Evolutionary conservation across 768 basidiomycete species (phyloP).

Genomic region (Galerina marginata): DNA sequence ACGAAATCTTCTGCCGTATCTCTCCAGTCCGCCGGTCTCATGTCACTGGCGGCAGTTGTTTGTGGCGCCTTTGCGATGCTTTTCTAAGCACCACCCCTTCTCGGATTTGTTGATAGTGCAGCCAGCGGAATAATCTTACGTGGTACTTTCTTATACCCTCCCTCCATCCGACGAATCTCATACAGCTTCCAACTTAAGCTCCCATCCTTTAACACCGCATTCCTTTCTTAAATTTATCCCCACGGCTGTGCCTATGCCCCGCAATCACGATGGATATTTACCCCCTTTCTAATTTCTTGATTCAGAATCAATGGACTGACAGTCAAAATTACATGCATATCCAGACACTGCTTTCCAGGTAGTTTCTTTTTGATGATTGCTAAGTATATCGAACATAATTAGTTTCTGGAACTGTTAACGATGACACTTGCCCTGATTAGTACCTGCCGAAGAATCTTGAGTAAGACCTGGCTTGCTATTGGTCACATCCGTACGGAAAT

Average conservation of each 20-base stretch:
- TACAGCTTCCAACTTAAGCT: slow-evolving; percentile 2
- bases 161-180: background rate
- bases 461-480: no score
- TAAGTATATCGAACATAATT: background rate
- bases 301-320: background rate
- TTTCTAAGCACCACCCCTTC: slow-evolving; percentile 1
- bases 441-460: no score
- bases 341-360: background rate
- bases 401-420: no score
- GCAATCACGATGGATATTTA: background rate
- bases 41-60: slow-evolving; percentile 4
- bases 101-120: background rate
- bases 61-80: slow-evolving; percentile 6
- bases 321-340: slow-evolving; percentile 6
- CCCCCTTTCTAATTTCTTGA: background rate
- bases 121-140: background rate
- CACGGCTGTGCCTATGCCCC: slow-evolving; percentile 4
- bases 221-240: slow-evolving; percentile 3
- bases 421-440: no score
- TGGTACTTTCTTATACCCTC: slow-evolving; percentile 4
- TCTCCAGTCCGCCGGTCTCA: background rate
- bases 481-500: no score
- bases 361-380: background rate
- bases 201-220: slow-evolving; percentile 11
- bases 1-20: slow-evolving; percentile 9